Evolutionary conservation across 306 rosid species (phyloP), one percentile per base, ranked within the genome.

Genomic region (Cicer cuneatum): DNA sequence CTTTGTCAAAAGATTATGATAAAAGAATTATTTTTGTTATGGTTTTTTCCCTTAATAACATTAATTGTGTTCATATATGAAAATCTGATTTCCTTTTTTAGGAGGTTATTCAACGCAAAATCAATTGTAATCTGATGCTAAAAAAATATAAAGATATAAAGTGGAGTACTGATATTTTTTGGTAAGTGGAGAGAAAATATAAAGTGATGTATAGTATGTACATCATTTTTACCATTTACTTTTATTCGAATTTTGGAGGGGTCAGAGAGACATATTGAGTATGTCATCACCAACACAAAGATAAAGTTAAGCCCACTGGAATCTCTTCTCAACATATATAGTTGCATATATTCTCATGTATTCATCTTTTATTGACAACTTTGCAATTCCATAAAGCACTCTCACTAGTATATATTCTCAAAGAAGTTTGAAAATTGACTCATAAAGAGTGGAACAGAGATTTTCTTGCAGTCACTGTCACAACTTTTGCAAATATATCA

Each of bases 251-350:
- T 29, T 29, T 29, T 3, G 3, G 33, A 7, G 10, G 57, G 8
- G 24, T 51, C 10, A 51, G 33, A 83, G 79, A 79, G 84, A 85
- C 88, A 87, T 66, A 61, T 77, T 75, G 91, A 83, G 82, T 85
- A 46, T 68, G 87, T 72, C 71, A 81, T 69, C 84, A 81, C 69
- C 62, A 74, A 78, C 79, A 71, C 42, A 78, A 77, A 79, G 82
- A 81, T 69, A 81, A 81, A 81, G 84, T 72, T 68, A 84, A 86
- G 89, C 77, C 78, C 74, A 67, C 15, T 40, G 43, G 43, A 51
- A 51, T 51, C 21, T 21, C 24, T 51, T 51, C 57, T 51, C 57
- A 51, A 13, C 52, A 12, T 46, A 2, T 46, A 46, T 46, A 46
- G 14, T 46, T 46, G 51, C 14, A 46, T 46, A 46, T 46, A 46